Base-by-base conservation (phyloP, 257 asterid species). In the Oldenlandia corymbosa region DNA sequence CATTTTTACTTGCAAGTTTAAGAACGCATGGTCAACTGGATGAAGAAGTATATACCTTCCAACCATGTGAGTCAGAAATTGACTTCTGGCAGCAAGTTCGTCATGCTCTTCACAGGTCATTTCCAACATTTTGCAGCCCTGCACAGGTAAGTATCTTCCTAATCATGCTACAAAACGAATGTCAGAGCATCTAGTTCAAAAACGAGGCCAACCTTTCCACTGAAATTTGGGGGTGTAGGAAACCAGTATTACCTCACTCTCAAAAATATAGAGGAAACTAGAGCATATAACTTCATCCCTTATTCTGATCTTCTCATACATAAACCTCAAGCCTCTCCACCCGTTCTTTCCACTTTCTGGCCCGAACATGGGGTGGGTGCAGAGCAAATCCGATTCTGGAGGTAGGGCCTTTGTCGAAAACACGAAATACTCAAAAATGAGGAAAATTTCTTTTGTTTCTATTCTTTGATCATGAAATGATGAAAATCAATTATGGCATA, bases 321-420 rank as follows among this genome's bases (percentile, higher is more conserved):
- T 81, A 70, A 91, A 86, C 53, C 67, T 56, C 50, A 91, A 85
- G 58, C 67, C 87, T 12, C 53, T 68, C 98, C 98, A 91, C 31
- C 98, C 95, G 76, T 84, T 65, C 60, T 71, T 79, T 32, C 98
- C 98, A 36, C 98, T 91, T 37, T 86, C 86, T 1, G 98, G 98
- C 57, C 98, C 98, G 47, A 91, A 91, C 98, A 91, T 88, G 0
- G 98, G 98, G 63, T 91, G 98, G 9, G 96, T 86, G 81, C 98
- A 91, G 26, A 91, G 75, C 77, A 91, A 80, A 61, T 91, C 98
- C 0, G 85, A 80, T 24, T 85, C 95, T 28, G n/a, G 60, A 10
- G 98, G 96, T 75, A 91, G 67, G 6, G 75, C 86, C 98, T 90
- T 72, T 18, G 69, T 54, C 14, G 12, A 52, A 55, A 70, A 62